Percentiles rank a stretch among this genome's conserved stretches.
Conservation (phyloP, 2,329 filamentous ascomycete species). For the Monosporascus cannonballus region DNA sequence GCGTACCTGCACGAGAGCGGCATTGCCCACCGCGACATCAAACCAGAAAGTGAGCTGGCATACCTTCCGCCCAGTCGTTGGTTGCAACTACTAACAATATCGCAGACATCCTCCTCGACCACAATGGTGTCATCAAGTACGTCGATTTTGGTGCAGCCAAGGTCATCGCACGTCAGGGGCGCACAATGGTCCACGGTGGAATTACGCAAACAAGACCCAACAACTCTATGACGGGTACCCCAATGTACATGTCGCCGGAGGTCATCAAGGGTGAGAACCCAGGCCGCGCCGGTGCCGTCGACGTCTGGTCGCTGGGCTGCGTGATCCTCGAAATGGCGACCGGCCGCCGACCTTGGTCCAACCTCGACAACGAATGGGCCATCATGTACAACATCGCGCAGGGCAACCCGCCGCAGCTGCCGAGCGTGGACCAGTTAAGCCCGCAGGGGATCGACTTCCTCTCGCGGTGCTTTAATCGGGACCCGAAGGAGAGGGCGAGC, state of each 20-base stretch:
- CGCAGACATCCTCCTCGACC: constrained; percentile 85
- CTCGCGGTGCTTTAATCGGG: constrained; percentile 76
- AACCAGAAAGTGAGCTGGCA: constrained; percentile 77
- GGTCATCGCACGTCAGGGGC: constrained; percentile 88
- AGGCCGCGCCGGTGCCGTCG: constrained; percentile 78
- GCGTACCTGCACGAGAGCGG: constrained; percentile 87
- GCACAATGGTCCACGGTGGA: constrained; percentile 65
- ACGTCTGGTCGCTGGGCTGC: constrained; percentile 95
- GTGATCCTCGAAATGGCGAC: constrained; percentile 98
- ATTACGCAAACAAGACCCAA: constrained; percentile 59
- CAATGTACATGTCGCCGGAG: constrained; percentile 99
- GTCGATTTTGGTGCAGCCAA: constrained; percentile 98
- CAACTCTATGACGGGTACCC: constrained; percentile 93
- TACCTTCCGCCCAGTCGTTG: constrained; percentile 4
- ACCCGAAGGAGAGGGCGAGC: constrained; percentile 71
- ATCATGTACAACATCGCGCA: constrained; percentile 99
- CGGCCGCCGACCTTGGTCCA: constrained; percentile 87
- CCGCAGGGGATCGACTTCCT: constrained; percentile 82
- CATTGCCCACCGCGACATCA: constrained; percentile 95
- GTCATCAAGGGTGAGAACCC: constrained; percentile 86
- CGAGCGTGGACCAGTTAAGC: constrained; percentile 76
- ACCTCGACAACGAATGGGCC: constrained; percentile 96
- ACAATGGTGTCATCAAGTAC: constrained; percentile 98
- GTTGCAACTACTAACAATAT: constrained; percentile 17
- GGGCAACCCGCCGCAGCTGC: constrained; percentile 85